Evolutionary conservation across 2,329 filamentous ascomycete species (phyloP).

Genomic region (Dothidotthia symphoricarpi): DNA sequence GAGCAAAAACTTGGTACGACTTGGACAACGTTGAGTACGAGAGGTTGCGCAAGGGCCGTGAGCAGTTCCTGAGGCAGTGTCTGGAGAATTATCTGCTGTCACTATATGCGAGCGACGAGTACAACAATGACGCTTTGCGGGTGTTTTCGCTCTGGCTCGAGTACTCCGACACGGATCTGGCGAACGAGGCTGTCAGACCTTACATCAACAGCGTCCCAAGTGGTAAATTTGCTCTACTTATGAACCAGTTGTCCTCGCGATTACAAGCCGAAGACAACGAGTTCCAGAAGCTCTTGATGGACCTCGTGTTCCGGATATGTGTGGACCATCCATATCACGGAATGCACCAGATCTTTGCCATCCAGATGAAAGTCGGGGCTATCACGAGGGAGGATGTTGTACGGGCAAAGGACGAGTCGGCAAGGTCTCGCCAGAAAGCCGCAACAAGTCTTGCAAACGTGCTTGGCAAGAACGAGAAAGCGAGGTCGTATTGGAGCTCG

Average conservation of each 20-base stretch:
- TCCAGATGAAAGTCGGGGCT: constrained; percentile 52
- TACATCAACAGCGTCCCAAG: constrained; percentile 75
- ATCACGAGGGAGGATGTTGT: constrained; percentile 47
- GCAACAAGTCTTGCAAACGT: constrained; percentile 66
- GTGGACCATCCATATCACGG: constrained; percentile 92
- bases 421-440: constrained; percentile 70
- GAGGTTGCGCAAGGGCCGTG: constrained; percentile 71
- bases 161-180: constrained; percentile 69
- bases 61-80: constrained; percentile 81
- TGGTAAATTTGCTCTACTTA: constrained; percentile 85
- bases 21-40: constrained; percentile 85
- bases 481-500: constrained; percentile 63
- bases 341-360: constrained; percentile 92
- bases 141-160: constrained; percentile 96
- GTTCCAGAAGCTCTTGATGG: constrained; percentile 75
- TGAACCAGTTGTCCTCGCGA: constrained; percentile 96
- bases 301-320: constrained; percentile 79
- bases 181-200: constrained; percentile 72
- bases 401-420: constrained; percentile 71
- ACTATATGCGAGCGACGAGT: constrained; percentile 78
- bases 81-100: constrained; percentile 91
- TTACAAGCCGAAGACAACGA: constrained; percentile 66
- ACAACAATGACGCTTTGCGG: constrained; percentile 84
- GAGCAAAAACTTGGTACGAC: constrained; percentile 84
- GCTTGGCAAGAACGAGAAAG: constrained; percentile 54